Evolutionary conservation across 768 basidiomycete species (phyloP), one percentile per base, ranked within the genome.

Genomic region (Mycena crocata): DNA sequence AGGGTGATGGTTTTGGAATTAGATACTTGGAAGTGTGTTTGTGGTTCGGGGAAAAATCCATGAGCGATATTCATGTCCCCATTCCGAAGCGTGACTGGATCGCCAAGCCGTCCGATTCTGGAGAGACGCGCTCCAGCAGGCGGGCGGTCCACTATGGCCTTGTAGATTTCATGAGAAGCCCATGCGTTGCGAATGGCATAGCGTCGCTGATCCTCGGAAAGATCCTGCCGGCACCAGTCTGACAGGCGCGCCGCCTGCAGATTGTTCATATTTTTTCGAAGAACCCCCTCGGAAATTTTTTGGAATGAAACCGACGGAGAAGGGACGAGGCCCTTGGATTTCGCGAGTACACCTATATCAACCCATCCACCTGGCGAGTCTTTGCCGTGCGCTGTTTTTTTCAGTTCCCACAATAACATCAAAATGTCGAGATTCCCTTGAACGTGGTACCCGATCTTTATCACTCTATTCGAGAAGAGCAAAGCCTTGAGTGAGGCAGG

Each of bases 371-470:
- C 37, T 23, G 7, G 40, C 21, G 40, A 42, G 5, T 31, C 12
- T 21, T 28, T 21, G 30, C 17, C 26, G 39, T 15, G 14, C 17
- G 55, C 26, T 40, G 35, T n/a, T n/a, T n/a, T n/a, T n/a, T n/a
- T 17, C 19, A 58, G 57, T 14, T 58, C 57, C 57, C 57, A 58
- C 19, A 58, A 35, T 14, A 58, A 21, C 3, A 24, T 6, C 12
- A 58, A 21, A 5, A 46, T 7, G 19, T 58, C 57, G 21, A 58
- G 42, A 24, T n/a, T 46, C n/a, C 57, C 57, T n/a, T 58, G 57
- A 5, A 58, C 17, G 23, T 58, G 42, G 15, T 45, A 30, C 2
- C 57, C 57, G 19, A 58, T 34, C 26, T 58, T 58, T 21, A 44
- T 17, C 15, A 58, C 32, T 24, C 32, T 42, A 9, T 34, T 31